Evolutionary conservation across 495 filamentous ascomycete genomes (phyloP), one percentile per base, ranked within the genome.

Genomic region (Aspergillus sparsus): DNA sequence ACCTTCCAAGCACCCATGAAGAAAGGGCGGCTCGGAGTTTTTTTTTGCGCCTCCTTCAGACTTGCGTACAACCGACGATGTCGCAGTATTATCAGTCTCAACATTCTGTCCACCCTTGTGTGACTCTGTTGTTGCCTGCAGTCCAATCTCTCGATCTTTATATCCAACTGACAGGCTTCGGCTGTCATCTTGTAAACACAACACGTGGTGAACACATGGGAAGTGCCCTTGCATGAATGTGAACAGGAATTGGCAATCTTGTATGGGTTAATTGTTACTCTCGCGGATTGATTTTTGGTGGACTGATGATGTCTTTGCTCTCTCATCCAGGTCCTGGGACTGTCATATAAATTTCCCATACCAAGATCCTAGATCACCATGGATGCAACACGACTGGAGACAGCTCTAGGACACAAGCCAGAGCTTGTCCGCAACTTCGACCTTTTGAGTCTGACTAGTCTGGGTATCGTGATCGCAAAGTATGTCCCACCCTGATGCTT

Each of bases 391-490:
- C 73, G 77, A 10, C 62, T 81, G 13, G 78, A 79, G 45, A 62
- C 74, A 6, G 74, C 76, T 3, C 53, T 81, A 18, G 78, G 78
- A 0, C 78, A 81, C 45, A 79, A 74, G 47, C 78, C 79, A 57
- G 70, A 71, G 42, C 62, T 81, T 35, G 60, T 61, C 6, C 60
- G 78, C 21, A 74, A 75, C 55, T 80, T 78, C 56, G 68, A 73
- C 12, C 55, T 81, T 11, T 71, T 75, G 53, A 78, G 75, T 57
- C 53, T 80, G 53, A 79, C 77, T 7, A 76, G 75, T 56, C 53
- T 80, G 57, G 77, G 77, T 0, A 78, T 80, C 53, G 66, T 79
- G 49, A 77, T 80, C 55, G 77, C 77, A 8, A 80, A 80, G 76
- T 79, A 44, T 21, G 54, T 65, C 49, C 53, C 47, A 58, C 33